A percentile compares a stretch with the other conserved stretches of the same genome.
phyloP scores from a whole-genome alignment of 1,284 basidiomycete genomes.

The Apiotrichum akiyoshidainum region DNA sequence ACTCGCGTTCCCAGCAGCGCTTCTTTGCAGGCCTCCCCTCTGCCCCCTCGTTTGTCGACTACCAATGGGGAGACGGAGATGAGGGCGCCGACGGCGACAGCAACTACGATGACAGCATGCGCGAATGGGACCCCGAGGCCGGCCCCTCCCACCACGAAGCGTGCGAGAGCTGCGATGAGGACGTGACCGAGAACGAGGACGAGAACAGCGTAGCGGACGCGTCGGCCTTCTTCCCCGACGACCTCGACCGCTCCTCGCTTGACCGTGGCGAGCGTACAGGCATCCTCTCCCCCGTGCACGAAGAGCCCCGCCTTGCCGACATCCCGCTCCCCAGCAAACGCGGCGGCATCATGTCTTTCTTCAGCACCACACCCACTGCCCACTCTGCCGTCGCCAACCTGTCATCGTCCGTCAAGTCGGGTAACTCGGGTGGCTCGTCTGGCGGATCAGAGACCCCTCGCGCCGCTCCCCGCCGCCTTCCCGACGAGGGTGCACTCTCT shows the following conservation, averaged over 20 bases:
- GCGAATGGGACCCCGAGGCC: constrained; percentile 26
- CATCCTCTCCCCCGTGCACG: constrained; percentile 11
- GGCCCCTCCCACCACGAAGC: constrained; percentile 5
- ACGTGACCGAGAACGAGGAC: constrained; percentile 26
- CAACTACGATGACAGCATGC: constrained; percentile 2
- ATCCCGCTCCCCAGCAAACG: constrained; percentile 12
- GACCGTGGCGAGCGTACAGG: constrained; percentile 5
- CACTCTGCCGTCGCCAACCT: constrained; percentile 5
- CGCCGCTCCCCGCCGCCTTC: constrained; percentile 4
- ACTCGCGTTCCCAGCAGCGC: constrained; percentile 49
- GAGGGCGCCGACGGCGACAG: constrained; percentile 7
- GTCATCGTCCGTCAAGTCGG: constrained; percentile 5
- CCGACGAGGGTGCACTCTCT: constrained; percentile 7
- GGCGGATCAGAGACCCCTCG: constrained; percentile 17
- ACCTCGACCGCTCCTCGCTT: constrained; percentile 6
- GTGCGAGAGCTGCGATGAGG: constrained; percentile 21
- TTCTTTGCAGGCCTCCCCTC: constrained; percentile 39
- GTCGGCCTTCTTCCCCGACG: constrained; percentile 18
- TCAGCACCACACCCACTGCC: constrained; percentile 15
- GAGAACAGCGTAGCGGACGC: constrained; percentile 26
- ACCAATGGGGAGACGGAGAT: constrained; percentile 18
- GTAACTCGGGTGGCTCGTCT: constrained; percentile 1
- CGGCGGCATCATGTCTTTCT: constrained; percentile 17
- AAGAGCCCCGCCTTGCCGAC: constrained; percentile 5
- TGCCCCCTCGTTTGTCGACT: constrained; percentile 47